phyloP scores from a whole-genome alignment of 108 stramenopile genomes.

The Parmales sp. region DNA sequence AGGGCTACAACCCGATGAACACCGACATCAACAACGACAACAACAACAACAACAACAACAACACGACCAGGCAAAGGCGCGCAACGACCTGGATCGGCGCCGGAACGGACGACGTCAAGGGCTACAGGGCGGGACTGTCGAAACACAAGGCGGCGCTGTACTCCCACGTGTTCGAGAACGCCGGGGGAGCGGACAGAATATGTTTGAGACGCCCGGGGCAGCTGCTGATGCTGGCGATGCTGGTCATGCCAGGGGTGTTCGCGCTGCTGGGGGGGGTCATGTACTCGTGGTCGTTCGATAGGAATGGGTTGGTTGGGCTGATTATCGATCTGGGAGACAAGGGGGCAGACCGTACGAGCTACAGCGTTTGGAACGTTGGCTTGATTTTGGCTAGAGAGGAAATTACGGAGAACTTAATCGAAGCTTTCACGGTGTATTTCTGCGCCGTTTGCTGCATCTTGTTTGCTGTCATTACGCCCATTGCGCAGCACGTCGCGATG shows the following conservation, averaged over 20 bases:
- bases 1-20: too few species aligned
- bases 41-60: too few species aligned
- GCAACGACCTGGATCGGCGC: background rate
- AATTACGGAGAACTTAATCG: background rate
- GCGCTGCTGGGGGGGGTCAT: background rate
- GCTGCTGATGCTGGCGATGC: background rate
- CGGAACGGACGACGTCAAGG: constrained; percentile 7
- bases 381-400: background rate
- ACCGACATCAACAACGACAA: too few species aligned
- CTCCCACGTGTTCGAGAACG: constrained; percentile 7
- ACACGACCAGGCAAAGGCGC: background rate
- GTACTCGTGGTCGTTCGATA: background rate
- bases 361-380: constrained; percentile 5
- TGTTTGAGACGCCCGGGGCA: background rate
- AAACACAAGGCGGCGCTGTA: background rate
- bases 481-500: background rate
- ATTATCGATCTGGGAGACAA: background rate
- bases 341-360: background rate
- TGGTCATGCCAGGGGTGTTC: background rate
- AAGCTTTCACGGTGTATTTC: background rate
- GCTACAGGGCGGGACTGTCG: background rate
- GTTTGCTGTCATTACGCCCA: constrained; percentile 1
- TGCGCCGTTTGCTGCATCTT: constrained; percentile 6
- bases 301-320: background rate
- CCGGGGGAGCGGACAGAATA: background rate